Base-by-base conservation (phyloP, 1,284 basidiomycete genomes). In the Boletus sp. region DNA sequence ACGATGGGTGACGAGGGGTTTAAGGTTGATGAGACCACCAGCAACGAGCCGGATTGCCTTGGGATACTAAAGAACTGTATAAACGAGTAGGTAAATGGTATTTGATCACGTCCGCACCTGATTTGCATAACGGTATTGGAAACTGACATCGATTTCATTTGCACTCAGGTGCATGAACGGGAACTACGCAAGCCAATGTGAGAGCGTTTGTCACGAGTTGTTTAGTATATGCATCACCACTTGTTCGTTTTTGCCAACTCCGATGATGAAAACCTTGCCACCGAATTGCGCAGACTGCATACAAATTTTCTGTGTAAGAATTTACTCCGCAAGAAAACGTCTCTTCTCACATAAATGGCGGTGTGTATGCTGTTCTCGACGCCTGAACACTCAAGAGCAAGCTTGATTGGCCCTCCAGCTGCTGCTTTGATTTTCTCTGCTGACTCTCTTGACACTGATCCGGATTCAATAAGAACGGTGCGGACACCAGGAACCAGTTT, bases 1-100 rank as follows among this genome's bases (percentile, higher is more conserved):
- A 31, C 89, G 82, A 68, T 93, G 90, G n/a, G 93, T 94, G 23
- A 95, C 92, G 13, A 94, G 81, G 52, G 90, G 89, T 71, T 91
- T 90, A 68, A 94, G 74, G 70, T 93, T 78, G 71, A 94, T 87
- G 53, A 93, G 76, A 21, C 91, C 89, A 30, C 83, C 83, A 47
- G 86, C 81, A 23, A 95, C 83, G 28, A 94, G 84, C 17, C 91
- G 83, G 68, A 94, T 88, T 4, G 92, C 92, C 72, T 90, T 90
- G 23, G 92, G 92, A 75, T 93, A 93, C 81, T 86, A 40, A 19
- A 31, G 38, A 31, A 35, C 30, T 14, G n/a, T 31, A 23, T 60
- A 14, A 65, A 35, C 1, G 23, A 33, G 16, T 37, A 38, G 23
- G 38, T 27, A 31, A 37, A 53, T 30, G 2, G 19, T 17, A 59